Evolutionary conservation across 352 stramenopile genomes (phyloP).

Genomic region (Phytopythium boreale): DNA sequence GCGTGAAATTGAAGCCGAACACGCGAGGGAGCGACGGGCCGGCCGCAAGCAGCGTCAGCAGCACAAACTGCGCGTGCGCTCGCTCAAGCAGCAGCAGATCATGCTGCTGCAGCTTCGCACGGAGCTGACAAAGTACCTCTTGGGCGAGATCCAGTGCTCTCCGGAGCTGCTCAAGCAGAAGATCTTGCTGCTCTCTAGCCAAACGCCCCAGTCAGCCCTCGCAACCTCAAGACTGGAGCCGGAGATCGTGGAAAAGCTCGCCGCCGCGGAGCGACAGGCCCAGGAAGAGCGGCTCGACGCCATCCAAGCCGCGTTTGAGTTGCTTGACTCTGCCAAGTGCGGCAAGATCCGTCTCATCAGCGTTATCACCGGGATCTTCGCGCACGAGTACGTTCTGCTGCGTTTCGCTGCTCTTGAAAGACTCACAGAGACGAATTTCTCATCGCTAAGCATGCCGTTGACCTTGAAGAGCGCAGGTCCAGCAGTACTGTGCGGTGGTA

Average conservation of each 20-base stretch:
- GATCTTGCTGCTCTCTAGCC: conserved; percentile 51
- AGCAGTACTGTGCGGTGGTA: conserved; percentile 40
- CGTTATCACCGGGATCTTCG: conserved; percentile 51
- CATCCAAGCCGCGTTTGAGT: conserved; percentile 48
- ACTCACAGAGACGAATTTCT: neutral
- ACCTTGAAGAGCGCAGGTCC: conserved; percentile 11
- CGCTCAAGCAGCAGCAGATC: conserved; percentile 34
- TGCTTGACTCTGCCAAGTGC: conserved; percentile 29
- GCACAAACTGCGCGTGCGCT: conserved; percentile 43
- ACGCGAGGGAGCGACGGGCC: conserved; percentile 35
- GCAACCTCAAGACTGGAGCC: conserved; percentile 37
- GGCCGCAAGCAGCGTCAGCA: conserved; percentile 26
- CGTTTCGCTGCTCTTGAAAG: neutral
- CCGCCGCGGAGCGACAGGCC: conserved; percentile 15
- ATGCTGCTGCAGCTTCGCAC: conserved; percentile 47
- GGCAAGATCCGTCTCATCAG: conserved; percentile 56
- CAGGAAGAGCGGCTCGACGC: conserved; percentile 27
- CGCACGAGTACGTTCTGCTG: conserved; percentile 40
- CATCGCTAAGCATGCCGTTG: conserved; percentile 7
- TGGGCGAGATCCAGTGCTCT: conserved; percentile 48
- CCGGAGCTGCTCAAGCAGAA: conserved; percentile 49
- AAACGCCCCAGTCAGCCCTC: conserved; percentile 31
- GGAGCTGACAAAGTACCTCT: conserved; percentile 40
- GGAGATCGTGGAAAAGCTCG: conserved; percentile 48
- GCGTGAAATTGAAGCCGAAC: conserved; percentile 38